Evolutionary conservation across 179 eudicot genomes (phyloP).

Genomic region (Spergularia azorica): DNA sequence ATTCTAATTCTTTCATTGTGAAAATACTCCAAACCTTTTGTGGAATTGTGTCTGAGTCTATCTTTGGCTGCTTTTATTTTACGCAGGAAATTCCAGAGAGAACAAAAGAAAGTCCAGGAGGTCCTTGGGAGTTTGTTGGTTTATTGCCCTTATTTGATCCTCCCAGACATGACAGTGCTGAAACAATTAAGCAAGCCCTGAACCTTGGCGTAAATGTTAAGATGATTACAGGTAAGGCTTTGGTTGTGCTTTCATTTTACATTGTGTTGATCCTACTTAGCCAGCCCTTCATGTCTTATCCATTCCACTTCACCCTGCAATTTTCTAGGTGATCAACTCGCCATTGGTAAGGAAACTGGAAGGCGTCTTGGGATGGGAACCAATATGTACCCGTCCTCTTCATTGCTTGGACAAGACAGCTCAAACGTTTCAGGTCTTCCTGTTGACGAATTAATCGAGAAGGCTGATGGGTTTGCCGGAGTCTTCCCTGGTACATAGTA

Average conservation of each 20-base stretch:
- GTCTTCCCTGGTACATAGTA: conserved; percentile 80
- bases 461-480: conserved; percentile 97
- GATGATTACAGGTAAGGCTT: conserved; percentile 66
- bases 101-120: conserved; percentile 62
- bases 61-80: conserved; percentile 2
- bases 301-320: not conserved
- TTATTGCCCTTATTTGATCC: conserved; percentile 75
- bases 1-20: not conserved
- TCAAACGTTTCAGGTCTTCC: conserved; percentile 68
- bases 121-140: conserved; percentile 72
- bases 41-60: not conserved
- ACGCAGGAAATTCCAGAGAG: conserved; percentile 68
- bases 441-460: conserved; percentile 87
- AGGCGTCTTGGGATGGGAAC: conserved; percentile 94
- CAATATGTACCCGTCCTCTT: conserved; percentile 90
- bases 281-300: not conserved
- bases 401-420: conserved; percentile 81
- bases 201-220: conserved; percentile 73
- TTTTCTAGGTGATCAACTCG: conserved; percentile 84
- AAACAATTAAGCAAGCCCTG: conserved; percentile 63
- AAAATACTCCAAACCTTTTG: too few relatives aligned
- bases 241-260: not conserved
- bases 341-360: conserved; percentile 93
- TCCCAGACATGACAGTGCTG: conserved; percentile 81
- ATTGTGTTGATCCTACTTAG: not conserved